Percentiles rank a stretch among this genome's conserved stretches.
These are phyloP conservation scores for Peltaster fructicola DNA, from an alignment of 2,329 filamentous ascomycete species.

Conservation along the genomic window DNA sequence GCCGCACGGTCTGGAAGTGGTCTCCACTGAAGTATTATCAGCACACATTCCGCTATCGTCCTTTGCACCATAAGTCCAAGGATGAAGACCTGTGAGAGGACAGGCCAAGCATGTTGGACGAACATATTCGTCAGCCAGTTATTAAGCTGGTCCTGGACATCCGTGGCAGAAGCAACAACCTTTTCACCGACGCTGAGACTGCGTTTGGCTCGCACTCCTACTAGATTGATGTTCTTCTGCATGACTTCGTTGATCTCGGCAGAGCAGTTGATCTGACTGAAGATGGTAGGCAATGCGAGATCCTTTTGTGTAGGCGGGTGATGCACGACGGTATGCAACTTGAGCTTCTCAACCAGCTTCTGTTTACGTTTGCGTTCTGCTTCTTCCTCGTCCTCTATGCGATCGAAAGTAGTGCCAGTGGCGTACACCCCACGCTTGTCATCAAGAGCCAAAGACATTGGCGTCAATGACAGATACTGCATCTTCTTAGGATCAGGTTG, in stretches of 20 bases:
- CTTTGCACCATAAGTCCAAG: slow-evolving; percentile 63
- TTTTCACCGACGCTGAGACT: slow-evolving; percentile 84
- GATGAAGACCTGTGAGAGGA: slow-evolving; percentile 56
- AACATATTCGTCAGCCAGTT: slow-evolving; percentile 53
- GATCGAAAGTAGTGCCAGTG: slow-evolving; percentile 27
- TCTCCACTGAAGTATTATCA: slow-evolving; percentile 72
- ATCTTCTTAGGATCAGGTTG: slow-evolving; percentile 70
- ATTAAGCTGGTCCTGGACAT: slow-evolving; percentile 59
- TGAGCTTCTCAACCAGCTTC: slow-evolving; percentile 67
- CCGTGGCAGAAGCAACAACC: slow-evolving; percentile 82
- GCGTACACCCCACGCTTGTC: slow-evolving; percentile 40
- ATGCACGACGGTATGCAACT: slow-evolving; percentile 67
- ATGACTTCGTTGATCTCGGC: slow-evolving; percentile 73
- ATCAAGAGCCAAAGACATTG: slow-evolving; percentile 71
- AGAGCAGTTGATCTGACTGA: slow-evolving; percentile 92
- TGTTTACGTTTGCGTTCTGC: slow-evolving; percentile 43
- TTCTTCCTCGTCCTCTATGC: slow-evolving; percentile 57
- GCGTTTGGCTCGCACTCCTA: slow-evolving; percentile 65
- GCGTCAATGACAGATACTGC: slow-evolving; percentile 88
- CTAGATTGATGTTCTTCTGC: slow-evolving; percentile 74
- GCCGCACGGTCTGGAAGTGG: slow-evolving; percentile 61
- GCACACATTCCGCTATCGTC: slow-evolving; percentile 58
- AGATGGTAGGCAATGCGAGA: slow-evolving; percentile 57
- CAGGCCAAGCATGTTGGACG: slow-evolving; percentile 59
- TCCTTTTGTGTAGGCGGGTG: slow-evolving; percentile 69